A percentile compares a stretch with the other conserved stretches of the same genome.
Conservation (phyloP, 2,329 filamentous ascomycete species). For the Leptographium lundbergii region DNA sequence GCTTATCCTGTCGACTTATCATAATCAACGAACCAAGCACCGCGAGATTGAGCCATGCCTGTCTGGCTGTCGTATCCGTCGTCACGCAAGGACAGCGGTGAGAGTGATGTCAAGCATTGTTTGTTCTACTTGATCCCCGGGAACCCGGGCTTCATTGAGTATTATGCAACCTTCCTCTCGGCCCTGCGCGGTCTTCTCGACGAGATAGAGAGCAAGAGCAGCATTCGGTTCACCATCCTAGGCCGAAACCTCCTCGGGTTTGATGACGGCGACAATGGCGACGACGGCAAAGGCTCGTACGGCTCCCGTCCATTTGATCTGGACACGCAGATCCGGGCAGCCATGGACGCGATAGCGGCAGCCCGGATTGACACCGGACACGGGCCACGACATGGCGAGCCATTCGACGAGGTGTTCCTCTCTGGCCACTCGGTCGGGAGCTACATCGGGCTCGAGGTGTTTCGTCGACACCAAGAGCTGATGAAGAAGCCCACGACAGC, state of each 20-base stretch:
- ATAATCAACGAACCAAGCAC: neutral
- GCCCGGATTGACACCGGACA: conserved; percentile 14
- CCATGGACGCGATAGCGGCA: conserved; percentile 26
- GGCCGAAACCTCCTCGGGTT: conserved; percentile 49
- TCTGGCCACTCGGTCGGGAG: conserved; percentile 64
- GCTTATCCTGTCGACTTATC: neutral
- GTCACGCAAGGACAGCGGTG: neutral
- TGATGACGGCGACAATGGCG: conserved; percentile 35
- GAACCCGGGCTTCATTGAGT: conserved; percentile 64
- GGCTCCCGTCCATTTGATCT: conserved; percentile 34
- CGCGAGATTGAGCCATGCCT: conserved; percentile 2
- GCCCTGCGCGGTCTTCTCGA: conserved; percentile 42
- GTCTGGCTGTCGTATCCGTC: conserved; percentile 10
- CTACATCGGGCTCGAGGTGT: conserved; percentile 58
- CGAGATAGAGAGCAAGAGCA: conserved; percentile 18
- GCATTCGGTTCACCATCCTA: conserved; percentile 37
- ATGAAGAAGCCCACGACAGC: neutral
- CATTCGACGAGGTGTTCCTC: conserved; percentile 48
- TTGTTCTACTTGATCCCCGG: conserved; percentile 64
- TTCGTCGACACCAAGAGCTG: conserved; percentile 37
- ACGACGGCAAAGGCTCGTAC: conserved; percentile 23
- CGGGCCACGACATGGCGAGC: conserved; percentile 18
- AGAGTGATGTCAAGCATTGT: conserved; percentile 4
- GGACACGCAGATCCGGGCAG: conserved; percentile 37
- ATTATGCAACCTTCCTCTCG: conserved; percentile 56